Evolutionary conservation across 306 rosid genomes (phyloP), one percentile per base, ranked within the genome.

Genomic region (Pyrus pyrifolia): DNA sequence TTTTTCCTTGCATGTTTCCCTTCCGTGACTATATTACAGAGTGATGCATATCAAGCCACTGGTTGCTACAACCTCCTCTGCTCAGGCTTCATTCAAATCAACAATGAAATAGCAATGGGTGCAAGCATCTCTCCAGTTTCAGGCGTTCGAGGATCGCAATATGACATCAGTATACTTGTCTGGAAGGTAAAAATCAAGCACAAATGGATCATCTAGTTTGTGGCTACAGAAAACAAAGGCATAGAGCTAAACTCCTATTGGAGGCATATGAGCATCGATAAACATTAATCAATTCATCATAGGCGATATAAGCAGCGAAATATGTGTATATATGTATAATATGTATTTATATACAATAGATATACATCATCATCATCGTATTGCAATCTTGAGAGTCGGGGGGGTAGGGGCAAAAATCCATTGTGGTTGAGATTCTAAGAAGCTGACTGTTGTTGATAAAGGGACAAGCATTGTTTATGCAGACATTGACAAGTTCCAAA

Each of bases 51-150:
- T 81, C 99, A 96, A 89, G 99, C 99, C 58, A 96, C 99, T 1
- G 99, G 99, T 31, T 96, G 99, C 91, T 96, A 96, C 93, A 96
- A 96, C 84, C 99, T 96, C 70, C 96, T 96, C 29, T 96, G 99
- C 89, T 96, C 99, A 0, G 99, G 99, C 67, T 96, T 96, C 67
- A 91, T 96, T 85, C 99, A 96, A 71, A 88, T 96, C 74, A 96
- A 90, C 78, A 91, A 89, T 49, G 84, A 88, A 31, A 91, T 96
- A 65, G 97, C 99, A 49, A 92, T 96, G 99, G 99, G 99, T 30
- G 99, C 99, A 33, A 92, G 97, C 88, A 96, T 96, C 73, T 79
- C 97, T 67, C 99, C 99, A 0, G 83, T 96, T 57, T 96, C 99
- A 10, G 89, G 42, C 2, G 80, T 10, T 68, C 81, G 93, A 4